phyloP scores from a whole-genome alignment of 1,284 basidiomycete genomes.

The Rhodotorula glutinis region DNA sequence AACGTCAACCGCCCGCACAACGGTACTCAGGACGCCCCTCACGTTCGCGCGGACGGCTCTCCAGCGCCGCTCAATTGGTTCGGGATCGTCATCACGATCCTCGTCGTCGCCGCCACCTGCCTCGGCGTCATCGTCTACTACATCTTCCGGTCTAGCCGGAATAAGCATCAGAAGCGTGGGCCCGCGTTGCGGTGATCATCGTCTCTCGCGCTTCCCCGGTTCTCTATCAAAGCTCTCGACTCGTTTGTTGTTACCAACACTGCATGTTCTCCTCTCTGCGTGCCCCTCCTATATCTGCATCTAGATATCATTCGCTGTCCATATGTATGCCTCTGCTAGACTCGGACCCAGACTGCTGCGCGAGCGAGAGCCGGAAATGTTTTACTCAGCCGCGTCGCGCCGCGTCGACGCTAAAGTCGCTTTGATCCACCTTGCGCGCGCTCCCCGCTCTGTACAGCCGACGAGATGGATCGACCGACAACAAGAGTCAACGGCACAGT shows the following conservation, averaged over 20 bases:
- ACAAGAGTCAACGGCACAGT: conserved; percentile 32
- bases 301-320: no score
- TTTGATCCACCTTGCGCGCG: background rate
- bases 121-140: conserved; percentile 43
- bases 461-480: conserved; percentile 36
- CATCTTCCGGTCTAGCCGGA: conserved; percentile 49
- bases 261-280: no score
- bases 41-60: conserved; percentile 29
- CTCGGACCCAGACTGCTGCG: background rate
- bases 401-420: background rate
- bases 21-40: background rate
- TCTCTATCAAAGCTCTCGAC: background rate
- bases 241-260: no score
- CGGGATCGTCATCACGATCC: conserved; percentile 44
- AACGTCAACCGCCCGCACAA: conserved; percentile 4
- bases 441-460: background rate
- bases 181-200: conserved; percentile 10
- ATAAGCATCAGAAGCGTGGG: conserved; percentile 41
- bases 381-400: background rate
- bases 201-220: background rate
- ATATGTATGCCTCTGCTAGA: background rate
- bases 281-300: no score
- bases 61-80: conserved; percentile 46
- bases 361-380: background rate
- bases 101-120: conserved; percentile 44